Evolutionary conservation across 345 rosid genomes (phyloP), one percentile per base, ranked within the genome.

Genomic region (Aquilaria sinensis): DNA sequence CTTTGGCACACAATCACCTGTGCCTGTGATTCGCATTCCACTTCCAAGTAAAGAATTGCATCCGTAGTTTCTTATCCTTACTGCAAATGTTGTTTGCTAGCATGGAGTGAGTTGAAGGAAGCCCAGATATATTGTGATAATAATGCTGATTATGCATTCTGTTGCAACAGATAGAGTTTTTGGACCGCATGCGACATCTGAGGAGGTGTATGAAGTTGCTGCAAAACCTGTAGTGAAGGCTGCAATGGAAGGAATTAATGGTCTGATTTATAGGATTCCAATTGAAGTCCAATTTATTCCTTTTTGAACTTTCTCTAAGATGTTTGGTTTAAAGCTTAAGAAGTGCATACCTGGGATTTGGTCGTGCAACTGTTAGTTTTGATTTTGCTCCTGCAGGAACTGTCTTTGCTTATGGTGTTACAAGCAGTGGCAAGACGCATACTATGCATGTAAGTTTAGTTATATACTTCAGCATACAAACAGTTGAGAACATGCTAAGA

Each of bases 171-270:
- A 94, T 79, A 86, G 70, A 78, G 99, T 85, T 41, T 95, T 91
- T 57, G 99, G 96, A 78, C 90, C 87, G 0, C 94, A 85, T 69
- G 78, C 98, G 2, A 56, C 63, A 60, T 80, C 99, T 45, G 78
- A 78, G 23, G 98, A 87, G 34, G 99, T 91, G 8, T 95, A 95
- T 79, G 96, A 89, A 66, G 81, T 91, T 62, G 98, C 98, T 54
- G 99, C 94, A 10, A 91, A 85, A 62, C 98, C 99, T 12, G 98
- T 95, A 11, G 96, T 95, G 47, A 89, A 85, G 79, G 85, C 96
- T 66, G 99, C 99, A 15, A 95, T 95, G 99, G 99, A 95, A 76
- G 99, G 99, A 72, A 83, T 95, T 13, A 95, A 95, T 66, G 99
- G 99, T 95, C 81, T 65, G 6, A 59, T 66, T 58, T 14, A 29